phyloP scores from a whole-genome alignment of 2,329 filamentous ascomycete genomes.

The Boeremia lycopersici region DNA sequence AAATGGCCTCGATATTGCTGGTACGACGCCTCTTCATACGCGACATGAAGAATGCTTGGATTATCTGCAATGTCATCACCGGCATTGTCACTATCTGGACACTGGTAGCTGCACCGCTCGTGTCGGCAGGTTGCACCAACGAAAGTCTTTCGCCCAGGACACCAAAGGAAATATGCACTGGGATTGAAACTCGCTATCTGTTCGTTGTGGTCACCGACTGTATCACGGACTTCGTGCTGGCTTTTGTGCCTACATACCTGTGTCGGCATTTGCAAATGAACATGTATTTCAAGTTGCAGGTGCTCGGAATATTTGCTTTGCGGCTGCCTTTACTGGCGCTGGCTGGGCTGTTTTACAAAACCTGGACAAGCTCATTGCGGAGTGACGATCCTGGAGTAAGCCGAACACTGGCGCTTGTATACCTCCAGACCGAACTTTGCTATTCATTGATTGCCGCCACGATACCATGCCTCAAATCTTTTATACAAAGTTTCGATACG shows the following conservation, averaged over 20 bases:
- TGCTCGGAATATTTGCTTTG: constrained; percentile 33
- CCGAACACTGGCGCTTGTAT: constrained; percentile 25
- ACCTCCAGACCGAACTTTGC: constrained; percentile 31
- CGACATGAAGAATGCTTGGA: constrained; percentile 32
- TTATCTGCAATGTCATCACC: constrained; percentile 29
- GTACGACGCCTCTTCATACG: constrained; percentile 36
- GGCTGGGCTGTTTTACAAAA: constrained; percentile 19
- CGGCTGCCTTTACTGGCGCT: constrained; percentile 27
- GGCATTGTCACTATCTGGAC: constrained; percentile 28
- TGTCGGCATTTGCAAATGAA: constrained; percentile 38
- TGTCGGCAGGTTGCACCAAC: constrained; percentile 31
- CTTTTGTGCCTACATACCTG: constrained; percentile 29
- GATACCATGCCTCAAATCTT: constrained; percentile 36
- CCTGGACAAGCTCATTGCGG: constrained; percentile 17
- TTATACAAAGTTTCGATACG: constrained; percentile 34
- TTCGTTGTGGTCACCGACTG: constrained; percentile 28
- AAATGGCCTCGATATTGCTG: constrained; percentile 34
- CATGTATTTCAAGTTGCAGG: constrained; percentile 30
- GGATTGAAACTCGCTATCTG: constrained; percentile 25
- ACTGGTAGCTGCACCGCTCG: constrained; percentile 22
- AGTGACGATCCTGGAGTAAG: constrained; percentile 24
- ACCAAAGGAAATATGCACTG: constrained; percentile 20
- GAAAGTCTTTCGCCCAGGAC: constrained; percentile 21
- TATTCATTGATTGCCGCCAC: constrained; percentile 35
- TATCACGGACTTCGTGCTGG: constrained; percentile 30